Evolutionary conservation across 768 basidiomycete species (phyloP).

Genomic region (Tubosaeta sp.): DNA sequence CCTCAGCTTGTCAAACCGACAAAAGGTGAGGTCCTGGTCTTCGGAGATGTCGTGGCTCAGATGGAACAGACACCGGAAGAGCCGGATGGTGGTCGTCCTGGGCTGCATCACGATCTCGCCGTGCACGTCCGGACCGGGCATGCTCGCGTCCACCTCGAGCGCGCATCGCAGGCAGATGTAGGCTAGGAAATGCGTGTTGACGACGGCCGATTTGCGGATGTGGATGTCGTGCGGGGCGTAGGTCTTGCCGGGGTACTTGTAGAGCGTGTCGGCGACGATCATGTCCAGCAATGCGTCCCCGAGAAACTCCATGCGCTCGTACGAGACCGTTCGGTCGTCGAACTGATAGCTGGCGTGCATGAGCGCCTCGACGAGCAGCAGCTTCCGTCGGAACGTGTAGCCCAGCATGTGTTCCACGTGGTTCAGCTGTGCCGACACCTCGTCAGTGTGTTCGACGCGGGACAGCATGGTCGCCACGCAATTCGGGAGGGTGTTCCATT

Average conservation of each 20-base stretch:
- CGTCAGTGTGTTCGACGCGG: constrained; percentile 24
- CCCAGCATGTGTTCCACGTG: constrained; percentile 64
- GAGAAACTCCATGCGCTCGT: constrained; percentile 77
- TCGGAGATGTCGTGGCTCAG: constrained; percentile 58
- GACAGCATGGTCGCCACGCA: constrained; percentile 43
- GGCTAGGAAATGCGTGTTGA: constrained; percentile 73
- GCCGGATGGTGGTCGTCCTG: constrained; percentile 44
- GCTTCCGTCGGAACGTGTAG: constrained; percentile 59
- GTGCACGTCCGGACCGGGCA: constrained; percentile 41
- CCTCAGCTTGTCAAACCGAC: constrained; percentile 46
- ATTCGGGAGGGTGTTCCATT: constrained; percentile 47
- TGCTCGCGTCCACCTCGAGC: constrained; percentile 40
- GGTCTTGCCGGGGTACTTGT: constrained; percentile 57
- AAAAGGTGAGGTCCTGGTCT: constrained; percentile 53
- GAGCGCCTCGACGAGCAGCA: constrained; percentile 67
- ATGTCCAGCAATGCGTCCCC: constrained; percentile 75
- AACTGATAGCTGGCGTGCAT: constrained; percentile 69
- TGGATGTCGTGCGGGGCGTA: constrained; percentile 69
- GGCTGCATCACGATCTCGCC: constrained; percentile 33
- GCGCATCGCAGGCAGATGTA: constrained; percentile 56
- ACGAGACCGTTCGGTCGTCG: constrained; percentile 56
- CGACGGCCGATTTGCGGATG: constrained; percentile 61
- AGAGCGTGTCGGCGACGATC: constrained; percentile 67
- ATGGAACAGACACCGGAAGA: constrained; percentile 71
- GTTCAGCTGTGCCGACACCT: constrained; percentile 46